Evolutionary conservation across 805 yeast genomes (phyloP), one percentile per base, ranked within the genome.

Genomic region (Spathaspora passalidarum): DNA sequence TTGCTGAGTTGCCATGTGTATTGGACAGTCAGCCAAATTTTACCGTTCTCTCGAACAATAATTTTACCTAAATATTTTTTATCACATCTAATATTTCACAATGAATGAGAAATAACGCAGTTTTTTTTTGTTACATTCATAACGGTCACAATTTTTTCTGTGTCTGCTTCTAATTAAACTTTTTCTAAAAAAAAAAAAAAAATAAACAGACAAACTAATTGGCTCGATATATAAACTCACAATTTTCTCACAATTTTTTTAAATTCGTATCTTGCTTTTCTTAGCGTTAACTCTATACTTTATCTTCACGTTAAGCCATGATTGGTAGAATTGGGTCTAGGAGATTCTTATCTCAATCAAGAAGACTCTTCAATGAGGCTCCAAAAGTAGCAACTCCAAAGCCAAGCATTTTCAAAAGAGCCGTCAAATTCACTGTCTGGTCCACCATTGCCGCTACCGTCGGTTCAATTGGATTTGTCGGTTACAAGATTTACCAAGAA

Each of bases 401-500:
- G 45, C 45, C 50, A 2, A 63, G 69, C 9, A 56, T 65, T 45
- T 60, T 73, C 51, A 60, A 62, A 40, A 61, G 66, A 41, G 53
- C 74, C 5, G 76, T 84, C 76, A 75, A 75, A 56, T 61, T 74
- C 29, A 65, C 84, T 18, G 71, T 58, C 37, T 52, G 79, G 57
- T 55, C 78, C 16, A 66, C 86, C 2, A 66, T 75, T 7, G 53
- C 81, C 29, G 72, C 78, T 0, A 75, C 80, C 14, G 63, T 80
- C 26, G 86, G 80, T 19, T 80, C 83, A 54, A 61, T 79, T 43
- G 82, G 84, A 10, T 55, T 56, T 45, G 47, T 72, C 36, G 60
- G 64, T 25, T 88, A 81, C 65, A 72, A 78, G 49, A 76, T 85
- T 44, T 82, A 82, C 61, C 69, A 69, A 37, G 92, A 86, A 65